Evolutionary conservation across 257 asterid genomes (phyloP), one percentile per base, ranked within the genome.

Genomic region (Forsythia viridissima): DNA sequence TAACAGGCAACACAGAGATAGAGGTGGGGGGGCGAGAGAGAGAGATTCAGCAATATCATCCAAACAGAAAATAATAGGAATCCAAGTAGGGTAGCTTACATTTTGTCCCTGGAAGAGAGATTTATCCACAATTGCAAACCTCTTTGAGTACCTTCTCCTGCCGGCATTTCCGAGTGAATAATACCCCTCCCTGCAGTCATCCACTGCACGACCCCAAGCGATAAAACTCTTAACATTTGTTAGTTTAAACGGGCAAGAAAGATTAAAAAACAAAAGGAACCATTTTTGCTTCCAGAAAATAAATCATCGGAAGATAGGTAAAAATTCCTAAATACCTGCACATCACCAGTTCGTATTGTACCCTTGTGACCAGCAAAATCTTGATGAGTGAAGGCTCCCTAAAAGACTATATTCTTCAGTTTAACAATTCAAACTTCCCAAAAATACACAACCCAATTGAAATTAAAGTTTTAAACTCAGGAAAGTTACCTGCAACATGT

Each of bases 151-250:
- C 96, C 98, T 78, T 84, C 97, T 34, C 92, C 99, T 16, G 88
- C 93, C 3, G 99, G 99, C 97, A 95, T 95, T 89, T 95, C 99
- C 3, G 99, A 91, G 85, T 95, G 99, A 76, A 95, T 87, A 20
- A 95, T 91, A 38, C 99, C 99, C 81, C 96, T 89, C 55, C 99
- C 99, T 34, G 98, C 97, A 3, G 99, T 95, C 99, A 93, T 93
- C 99, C 99, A 95, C 99, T 95, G 88, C 87, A 81, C 71, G 4
- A 59, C 21, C 16, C 65, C 80, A 44, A 68, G 36, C 48, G 70
- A 82, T 13, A 77, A 30, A 55, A 15, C 13, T 4, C 20, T 70
- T 36, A 59, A 59, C 43, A 21, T 67, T 4, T n/a, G 34, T 24
- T 63, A 5, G 16, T 24, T 15, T 7, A 24, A 24, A 30, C 8